Evolutionary conservation across 2,329 filamentous ascomycete species (phyloP).

Genomic region (Exophiala sideris): DNA sequence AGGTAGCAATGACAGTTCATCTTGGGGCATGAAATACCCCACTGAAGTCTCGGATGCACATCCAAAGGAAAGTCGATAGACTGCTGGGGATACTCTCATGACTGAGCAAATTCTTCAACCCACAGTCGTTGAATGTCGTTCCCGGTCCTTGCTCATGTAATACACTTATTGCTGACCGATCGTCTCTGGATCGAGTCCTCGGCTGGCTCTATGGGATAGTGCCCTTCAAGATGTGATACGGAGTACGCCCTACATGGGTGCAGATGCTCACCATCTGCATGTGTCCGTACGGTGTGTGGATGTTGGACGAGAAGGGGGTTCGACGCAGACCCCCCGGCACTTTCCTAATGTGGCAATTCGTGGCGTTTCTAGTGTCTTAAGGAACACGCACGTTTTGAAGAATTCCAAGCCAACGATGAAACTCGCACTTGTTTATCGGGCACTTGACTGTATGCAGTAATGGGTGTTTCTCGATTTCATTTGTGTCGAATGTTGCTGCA

Average conservation of each 20-base stretch:
- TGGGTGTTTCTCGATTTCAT: not conserved
- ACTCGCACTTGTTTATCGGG: not conserved
- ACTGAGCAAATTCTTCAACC: not conserved
- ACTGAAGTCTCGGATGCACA: no score
- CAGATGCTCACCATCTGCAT: no score
- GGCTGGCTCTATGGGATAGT: not conserved
- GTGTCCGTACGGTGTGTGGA: no score
- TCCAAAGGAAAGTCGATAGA: no score
- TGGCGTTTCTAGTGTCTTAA: slow-evolving; percentile 10
- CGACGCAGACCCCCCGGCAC: not conserved
- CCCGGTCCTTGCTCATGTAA: slow-evolving; percentile 17
- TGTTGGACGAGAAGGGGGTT: no score
- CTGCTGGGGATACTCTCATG: no score
- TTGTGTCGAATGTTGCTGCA: not conserved
- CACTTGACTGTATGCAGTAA: not conserved
- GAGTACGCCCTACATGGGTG: no score
- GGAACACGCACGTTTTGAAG: not conserved
- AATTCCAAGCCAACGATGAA: not conserved
- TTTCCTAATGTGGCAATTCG: slow-evolving; percentile 10
- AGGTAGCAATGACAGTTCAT: no score
- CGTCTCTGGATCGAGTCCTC: not conserved
- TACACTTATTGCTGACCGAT: slow-evolving; percentile 23
- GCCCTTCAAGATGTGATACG: no score
- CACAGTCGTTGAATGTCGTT: not conserved
- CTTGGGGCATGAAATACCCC: no score